Percentiles rank a stretch among this genome's conserved stretches.
phyloP scores from a whole-genome alignment of 1,284 basidiomycete species.

The Afroboletus lepidellus region DNA sequence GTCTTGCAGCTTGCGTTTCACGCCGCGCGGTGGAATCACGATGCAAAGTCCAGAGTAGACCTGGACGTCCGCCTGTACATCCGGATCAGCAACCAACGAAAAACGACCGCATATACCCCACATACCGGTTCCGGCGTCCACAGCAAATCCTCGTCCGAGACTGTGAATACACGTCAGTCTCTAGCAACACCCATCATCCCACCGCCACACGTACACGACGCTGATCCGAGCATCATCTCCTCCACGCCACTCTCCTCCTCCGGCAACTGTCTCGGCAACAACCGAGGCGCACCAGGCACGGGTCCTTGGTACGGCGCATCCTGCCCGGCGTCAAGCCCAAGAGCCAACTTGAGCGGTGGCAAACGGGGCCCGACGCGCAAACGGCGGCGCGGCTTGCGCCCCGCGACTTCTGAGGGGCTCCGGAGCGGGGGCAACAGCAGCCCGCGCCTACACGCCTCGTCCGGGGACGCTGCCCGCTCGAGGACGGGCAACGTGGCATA shows the following conservation, averaged over 20 bases:
- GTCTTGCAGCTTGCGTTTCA: constrained; percentile 31
- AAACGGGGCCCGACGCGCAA: constrained; percentile 16
- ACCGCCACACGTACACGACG: constrained; percentile 16
- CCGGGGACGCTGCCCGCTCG: constrained; percentile 10
- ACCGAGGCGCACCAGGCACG: constrained; percentile 25
- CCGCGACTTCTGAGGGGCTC: constrained; percentile 9
- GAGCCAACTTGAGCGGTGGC: constrained; percentile 17
- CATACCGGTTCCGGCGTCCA: constrained; percentile 19
- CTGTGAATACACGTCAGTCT: constrained; percentile 6
- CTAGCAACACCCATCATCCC: not conserved
- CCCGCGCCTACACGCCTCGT: constrained; percentile 11
- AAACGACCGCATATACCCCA: not conserved
- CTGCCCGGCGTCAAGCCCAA: not conserved
- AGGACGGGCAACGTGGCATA: constrained; percentile 46
- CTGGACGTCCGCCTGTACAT: constrained; percentile 8
- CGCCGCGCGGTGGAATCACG: constrained; percentile 16
- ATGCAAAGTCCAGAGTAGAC: constrained; percentile 25
- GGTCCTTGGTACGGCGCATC: not conserved
- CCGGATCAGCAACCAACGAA: constrained; percentile 1
- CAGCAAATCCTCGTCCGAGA: constrained; percentile 2
- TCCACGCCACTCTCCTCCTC: constrained; percentile 21
- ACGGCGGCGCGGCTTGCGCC: not conserved
- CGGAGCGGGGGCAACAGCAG: not conserved
- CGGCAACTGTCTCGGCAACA: constrained; percentile 27
- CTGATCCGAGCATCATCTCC: constrained; percentile 7